phyloP scores from a whole-genome alignment of 305 asterid genomes.

The Fraxinus velutina region DNA sequence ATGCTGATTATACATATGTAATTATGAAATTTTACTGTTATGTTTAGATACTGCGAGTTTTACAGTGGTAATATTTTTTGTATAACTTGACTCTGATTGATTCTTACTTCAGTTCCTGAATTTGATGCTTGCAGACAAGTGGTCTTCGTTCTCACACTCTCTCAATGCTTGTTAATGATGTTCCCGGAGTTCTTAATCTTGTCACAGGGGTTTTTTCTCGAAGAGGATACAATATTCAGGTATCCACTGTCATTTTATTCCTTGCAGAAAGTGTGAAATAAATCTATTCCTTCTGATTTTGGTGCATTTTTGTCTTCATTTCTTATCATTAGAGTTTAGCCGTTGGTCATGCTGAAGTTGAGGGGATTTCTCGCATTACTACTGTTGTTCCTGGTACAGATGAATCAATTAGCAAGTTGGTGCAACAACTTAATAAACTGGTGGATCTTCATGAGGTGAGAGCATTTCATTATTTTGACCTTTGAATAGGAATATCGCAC shows the following conservation, averaged over 20 bases:
- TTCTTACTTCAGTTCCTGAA: conserved; percentile 26
- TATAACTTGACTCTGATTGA: conserved; percentile 10
- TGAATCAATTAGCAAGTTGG: conserved; percentile 75
- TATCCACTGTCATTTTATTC: conserved; percentile 24
- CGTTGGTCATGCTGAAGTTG: conserved; percentile 94
- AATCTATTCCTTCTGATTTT: conserved; percentile 11
- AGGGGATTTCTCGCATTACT: conserved; percentile 88
- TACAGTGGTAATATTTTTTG: conserved; percentile 5
- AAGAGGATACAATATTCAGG: conserved; percentile 96
- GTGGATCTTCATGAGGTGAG: conserved; percentile 90
- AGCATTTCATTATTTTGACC: conserved; percentile 22
- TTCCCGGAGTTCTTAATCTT: conserved; percentile 94
- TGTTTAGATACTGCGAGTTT: conserved; percentile 7
- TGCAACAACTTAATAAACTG: conserved; percentile 78
- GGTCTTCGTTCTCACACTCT: conserved; percentile 95
- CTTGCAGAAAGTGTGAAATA: conserved; percentile 13
- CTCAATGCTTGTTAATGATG: conserved; percentile 87
- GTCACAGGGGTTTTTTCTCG: conserved; percentile 93
- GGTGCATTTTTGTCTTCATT: conserved; percentile 14
- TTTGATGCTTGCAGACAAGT: conserved; percentile 56
- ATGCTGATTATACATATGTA: conserved; percentile 6
- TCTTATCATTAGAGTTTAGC: conserved; percentile 76
- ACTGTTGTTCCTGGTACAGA: conserved; percentile 96
- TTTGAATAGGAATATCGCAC: neutral
- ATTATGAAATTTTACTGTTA: conserved; percentile 2